Evolutionary conservation across 2,329 filamentous ascomycete genomes (phyloP).

Genomic region (Alternaria arborescens): DNA sequence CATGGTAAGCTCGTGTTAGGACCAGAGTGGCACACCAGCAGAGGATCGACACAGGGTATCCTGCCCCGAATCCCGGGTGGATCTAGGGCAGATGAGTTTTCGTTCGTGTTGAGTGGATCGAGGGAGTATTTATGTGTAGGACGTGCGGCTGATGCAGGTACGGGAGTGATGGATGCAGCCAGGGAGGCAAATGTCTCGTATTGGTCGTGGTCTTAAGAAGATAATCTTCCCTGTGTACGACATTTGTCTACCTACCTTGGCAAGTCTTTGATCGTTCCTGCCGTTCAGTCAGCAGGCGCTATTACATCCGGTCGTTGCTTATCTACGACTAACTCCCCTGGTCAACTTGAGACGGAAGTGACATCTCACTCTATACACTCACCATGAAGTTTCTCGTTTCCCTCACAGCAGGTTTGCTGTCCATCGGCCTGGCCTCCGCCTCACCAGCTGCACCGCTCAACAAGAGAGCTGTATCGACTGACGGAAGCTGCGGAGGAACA

Average conservation of each 20-base stretch:
- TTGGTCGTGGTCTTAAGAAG: conserved; percentile 8
- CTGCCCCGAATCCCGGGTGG: not conserved
- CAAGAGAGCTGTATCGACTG: conserved; percentile 47
- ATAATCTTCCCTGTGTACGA: not conserved
- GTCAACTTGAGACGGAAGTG: not conserved
- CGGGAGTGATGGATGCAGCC: conserved; percentile 1
- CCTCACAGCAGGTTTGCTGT: conserved; percentile 29
- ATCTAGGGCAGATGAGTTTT: conserved; percentile 15
- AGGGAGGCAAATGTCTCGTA: conserved; percentile 6
- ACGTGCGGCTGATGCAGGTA: conserved; percentile 18
- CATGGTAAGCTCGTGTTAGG: conserved; percentile 21
- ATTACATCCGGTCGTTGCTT: not conserved
- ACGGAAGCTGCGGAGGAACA: conserved; percentile 55
- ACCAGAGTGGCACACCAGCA: conserved; percentile 1
- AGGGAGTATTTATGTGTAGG: not conserved
- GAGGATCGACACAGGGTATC: conserved; percentile 13
- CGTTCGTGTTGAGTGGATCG: conserved; percentile 6
- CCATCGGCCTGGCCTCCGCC: conserved; percentile 26
- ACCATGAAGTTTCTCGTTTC: conserved; percentile 32
- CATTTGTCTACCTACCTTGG: not conserved
- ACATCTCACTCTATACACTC: not conserved
- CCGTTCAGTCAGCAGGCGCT: not conserved
- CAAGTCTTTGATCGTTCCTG: not conserved
- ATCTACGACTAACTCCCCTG: not conserved
- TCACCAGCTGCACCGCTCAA: conserved; percentile 20